Evolutionary conservation across 192 early-diverging fungal genomes (phyloP).

Genomic region (Rhizophagus sp.): DNA sequence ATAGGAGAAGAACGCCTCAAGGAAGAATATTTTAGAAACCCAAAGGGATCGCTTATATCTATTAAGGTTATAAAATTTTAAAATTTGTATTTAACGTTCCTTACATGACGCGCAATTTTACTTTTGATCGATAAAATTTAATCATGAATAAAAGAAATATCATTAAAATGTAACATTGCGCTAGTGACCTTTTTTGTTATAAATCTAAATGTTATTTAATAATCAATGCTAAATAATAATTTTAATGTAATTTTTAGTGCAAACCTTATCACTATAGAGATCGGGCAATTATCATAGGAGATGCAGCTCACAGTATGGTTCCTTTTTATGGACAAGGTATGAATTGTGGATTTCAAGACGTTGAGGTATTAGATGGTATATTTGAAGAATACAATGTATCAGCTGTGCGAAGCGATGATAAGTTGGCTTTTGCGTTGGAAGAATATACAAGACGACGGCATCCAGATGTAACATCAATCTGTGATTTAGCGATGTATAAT

Average conservation of each 20-base stretch:
- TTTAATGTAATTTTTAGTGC: slow-evolving; percentile 30
- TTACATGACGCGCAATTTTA: neutral
- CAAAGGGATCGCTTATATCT: slow-evolving; percentile 80
- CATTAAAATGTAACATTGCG: neutral
- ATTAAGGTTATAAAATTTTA: slow-evolving; percentile 59
- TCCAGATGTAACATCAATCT: slow-evolving; percentile 82
- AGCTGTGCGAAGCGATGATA: slow-evolving; percentile 46
- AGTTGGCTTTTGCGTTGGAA: slow-evolving; percentile 56
- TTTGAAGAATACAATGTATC: slow-evolving; percentile 58
- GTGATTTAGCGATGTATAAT: slow-evolving; percentile 92
- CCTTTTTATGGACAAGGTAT: slow-evolving; percentile 98
- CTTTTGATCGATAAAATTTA: neutral
- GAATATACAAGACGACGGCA: slow-evolving; percentile 71
- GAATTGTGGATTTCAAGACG: slow-evolving; percentile 98
- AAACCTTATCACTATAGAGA: slow-evolving; percentile 85
- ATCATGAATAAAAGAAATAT: neutral
- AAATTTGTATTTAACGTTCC: too few relatives aligned
- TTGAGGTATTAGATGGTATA: slow-evolving; percentile 61
- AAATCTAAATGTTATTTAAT: neutral
- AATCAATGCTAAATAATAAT: neutral
- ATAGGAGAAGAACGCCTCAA: slow-evolving; percentile 75
- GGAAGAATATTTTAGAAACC: slow-evolving; percentile 80
- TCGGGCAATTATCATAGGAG: slow-evolving; percentile 81
- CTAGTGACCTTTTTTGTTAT: too few relatives aligned
- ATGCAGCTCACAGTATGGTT: slow-evolving; percentile 98